These are phyloP conservation scores for Platanus orientalis DNA, from an alignment of 164 flowering plant species.

Conservation along the genomic window DNA sequence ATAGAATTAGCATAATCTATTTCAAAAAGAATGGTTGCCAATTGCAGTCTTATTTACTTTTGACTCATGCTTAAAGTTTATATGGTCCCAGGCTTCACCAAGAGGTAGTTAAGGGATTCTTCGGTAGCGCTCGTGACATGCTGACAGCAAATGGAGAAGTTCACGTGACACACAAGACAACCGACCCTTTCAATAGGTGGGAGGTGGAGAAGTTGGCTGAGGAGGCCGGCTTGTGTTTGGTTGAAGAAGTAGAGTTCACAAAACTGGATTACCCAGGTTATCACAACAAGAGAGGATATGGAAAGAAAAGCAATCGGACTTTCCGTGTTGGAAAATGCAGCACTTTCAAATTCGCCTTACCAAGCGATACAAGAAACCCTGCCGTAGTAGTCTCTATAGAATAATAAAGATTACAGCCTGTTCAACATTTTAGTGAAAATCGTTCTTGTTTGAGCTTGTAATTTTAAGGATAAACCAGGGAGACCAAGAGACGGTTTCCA, in stretches of 20 bases:
- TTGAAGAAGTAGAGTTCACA: not conserved
- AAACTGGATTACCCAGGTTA: conserved; percentile 7
- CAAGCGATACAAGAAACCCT: no score
- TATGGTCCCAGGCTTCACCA: conserved; percentile 16
- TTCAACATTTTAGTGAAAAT: no score
- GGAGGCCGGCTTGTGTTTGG: not conserved
- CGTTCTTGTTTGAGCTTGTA: no score
- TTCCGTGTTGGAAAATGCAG: not conserved
- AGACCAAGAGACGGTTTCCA: no score
- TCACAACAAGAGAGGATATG: conserved; percentile 3
- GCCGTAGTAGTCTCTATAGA: no score
- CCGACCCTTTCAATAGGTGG: conserved; percentile 4
- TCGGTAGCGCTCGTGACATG: conserved; percentile 13
- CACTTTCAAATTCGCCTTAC: conserved; percentile 4
- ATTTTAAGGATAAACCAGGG: no score
- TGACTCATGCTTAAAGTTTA: not conserved
- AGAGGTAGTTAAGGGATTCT: conserved; percentile 16
- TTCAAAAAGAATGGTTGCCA: no score
- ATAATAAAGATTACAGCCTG: no score
- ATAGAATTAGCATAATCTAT: no score
- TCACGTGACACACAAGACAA: conserved; percentile 5
- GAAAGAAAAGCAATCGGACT: not conserved
- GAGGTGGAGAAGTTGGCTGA: not conserved
- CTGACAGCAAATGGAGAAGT: not conserved
- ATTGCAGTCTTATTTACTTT: no score